Conservation (phyloP, 345 rosid species). For the Eucalyptus shirleyi region DNA sequence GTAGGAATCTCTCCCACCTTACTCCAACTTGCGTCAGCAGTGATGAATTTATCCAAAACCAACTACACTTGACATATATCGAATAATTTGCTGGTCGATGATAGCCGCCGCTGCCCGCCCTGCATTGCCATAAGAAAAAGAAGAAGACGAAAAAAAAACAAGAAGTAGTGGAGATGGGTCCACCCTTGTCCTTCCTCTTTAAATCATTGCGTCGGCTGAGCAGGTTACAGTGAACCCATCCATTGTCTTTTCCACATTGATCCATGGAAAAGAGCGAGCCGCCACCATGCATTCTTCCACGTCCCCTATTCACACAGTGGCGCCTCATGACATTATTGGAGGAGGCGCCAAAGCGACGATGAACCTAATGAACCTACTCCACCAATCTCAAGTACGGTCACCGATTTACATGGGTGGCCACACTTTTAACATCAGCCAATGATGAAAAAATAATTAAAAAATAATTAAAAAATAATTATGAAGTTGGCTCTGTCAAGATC, state of each 20-base stretch:
- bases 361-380: not conserved
- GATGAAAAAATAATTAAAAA: not conserved
- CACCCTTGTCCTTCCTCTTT: not conserved
- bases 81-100: not conserved
- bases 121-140: not conserved
- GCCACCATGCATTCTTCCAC: not conserved
- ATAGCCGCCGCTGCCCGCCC: not conserved
- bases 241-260: not conserved
- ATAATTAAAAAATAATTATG: not conserved
- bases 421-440: not conserved
- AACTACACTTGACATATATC: accelerated
- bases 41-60: not conserved
- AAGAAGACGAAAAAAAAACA: not conserved
- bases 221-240: not conserved
- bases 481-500: not conserved
- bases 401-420: not conserved
- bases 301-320: not conserved
- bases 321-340: not conserved
- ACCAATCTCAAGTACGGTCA: not conserved
- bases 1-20: not conserved
- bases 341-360: not conserved
- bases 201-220: not conserved
- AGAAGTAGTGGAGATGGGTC: not conserved
- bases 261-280: not conserved
- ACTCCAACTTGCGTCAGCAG: not conserved